Evolutionary conservation across 306 rosid species (phyloP).

Genomic region (Arachis stenosperma): DNA sequence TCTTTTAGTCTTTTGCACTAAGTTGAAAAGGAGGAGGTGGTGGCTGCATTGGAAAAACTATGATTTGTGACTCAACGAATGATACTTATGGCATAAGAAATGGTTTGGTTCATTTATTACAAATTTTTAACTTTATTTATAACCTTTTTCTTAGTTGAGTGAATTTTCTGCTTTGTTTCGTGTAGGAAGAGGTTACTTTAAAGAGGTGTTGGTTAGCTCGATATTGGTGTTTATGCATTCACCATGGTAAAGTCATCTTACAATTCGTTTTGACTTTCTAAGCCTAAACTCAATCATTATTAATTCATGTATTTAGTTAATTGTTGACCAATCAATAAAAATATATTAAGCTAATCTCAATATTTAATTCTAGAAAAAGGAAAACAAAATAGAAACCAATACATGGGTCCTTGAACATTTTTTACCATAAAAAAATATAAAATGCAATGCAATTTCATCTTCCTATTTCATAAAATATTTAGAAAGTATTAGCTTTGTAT

Average conservation of each 20-base stretch:
- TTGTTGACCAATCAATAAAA: too few relatives aligned
- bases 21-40: conserved; percentile 69
- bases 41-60: conserved; percentile 63
- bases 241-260: conserved; percentile 56
- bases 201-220: conserved; percentile 99
- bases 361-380: too few relatives aligned
- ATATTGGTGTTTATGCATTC: conserved; percentile 83
- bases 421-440: too few relatives aligned
- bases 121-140: conserved; percentile 5
- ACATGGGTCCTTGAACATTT: too few relatives aligned
- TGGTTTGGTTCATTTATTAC: conserved; percentile 53
- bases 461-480: too few relatives aligned
- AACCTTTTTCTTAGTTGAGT: conserved; percentile 32
- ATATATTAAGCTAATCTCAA: too few relatives aligned
- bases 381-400: too few relatives aligned
- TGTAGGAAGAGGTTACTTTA: conserved; percentile 84
- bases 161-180: conserved; percentile 45
- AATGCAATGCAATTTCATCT: too few relatives aligned
- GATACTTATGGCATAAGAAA: conserved; percentile 81
- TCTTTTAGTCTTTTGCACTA: conserved; percentile 34
- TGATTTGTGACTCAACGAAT: conserved; percentile 71
- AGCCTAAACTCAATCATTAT: neutral
- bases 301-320: too few relatives aligned
- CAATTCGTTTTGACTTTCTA: conserved; percentile 16
- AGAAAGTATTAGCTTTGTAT: too few relatives aligned